Base-by-base conservation (phyloP, 1,139 yeast species). In the Suhomyces bokatorum region DNA sequence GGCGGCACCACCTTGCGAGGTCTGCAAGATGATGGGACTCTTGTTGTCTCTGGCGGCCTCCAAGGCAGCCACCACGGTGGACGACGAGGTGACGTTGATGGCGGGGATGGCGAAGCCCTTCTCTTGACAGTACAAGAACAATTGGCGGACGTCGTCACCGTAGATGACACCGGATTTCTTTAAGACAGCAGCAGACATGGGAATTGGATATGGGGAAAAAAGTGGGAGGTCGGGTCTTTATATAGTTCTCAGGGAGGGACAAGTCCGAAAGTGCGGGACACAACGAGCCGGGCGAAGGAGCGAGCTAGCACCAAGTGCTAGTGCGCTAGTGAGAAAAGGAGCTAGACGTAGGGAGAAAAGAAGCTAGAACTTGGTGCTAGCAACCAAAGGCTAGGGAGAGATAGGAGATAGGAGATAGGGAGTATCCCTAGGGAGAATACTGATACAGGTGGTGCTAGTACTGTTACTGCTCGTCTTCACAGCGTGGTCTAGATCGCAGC, bases 1-100 rank as follows among this genome's bases (percentile, higher is more conserved):
- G 56, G 98, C 99, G 60, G 99, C 95, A 80, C 99, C 99, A 78
- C 99, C 99, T 74, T 93, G 91, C 53, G 99, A 93, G 59, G 93
- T 83, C 78, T 93, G 99, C 69, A 93, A 79, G 69, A 93, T 89
- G 75, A 93, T 90, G 76, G 99, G 99, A 52, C 97, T 78, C 73
- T 87, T 86, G 78, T 70, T 73, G 78, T 93, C 98, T 77, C 99
- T 88, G 53, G 99, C 99, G 61, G 99, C 95, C 78, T 95, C 99
- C 68, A 93, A 81, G 59, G 97, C 95, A 60, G 98, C 90, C 63
- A 93, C 93, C 51, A 85, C 99, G 55, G 98, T 91, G 46, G 98
- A 93, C 33, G 98, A 91, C 32, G 98, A 88, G 56, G 99, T 93
- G 51, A 93, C 97, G 74, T 93, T 93, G 69, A 93, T 90, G 57